Evolutionary conservation across 2,329 filamentous ascomycete species (phyloP).

Genomic region (Penicillium occitanis): DNA sequence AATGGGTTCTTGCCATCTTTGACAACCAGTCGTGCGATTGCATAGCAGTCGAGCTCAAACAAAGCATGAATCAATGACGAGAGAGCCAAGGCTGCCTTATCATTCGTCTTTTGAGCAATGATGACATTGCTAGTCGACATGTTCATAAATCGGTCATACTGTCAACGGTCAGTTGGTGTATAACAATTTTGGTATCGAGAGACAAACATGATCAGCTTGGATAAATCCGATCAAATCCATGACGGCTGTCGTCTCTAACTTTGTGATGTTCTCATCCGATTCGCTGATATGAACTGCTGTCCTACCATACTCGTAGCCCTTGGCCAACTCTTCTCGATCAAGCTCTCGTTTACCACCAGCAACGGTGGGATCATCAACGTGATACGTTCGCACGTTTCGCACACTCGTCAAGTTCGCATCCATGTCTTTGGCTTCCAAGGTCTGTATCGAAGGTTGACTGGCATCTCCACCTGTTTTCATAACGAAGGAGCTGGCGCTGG

Average conservation of each 20-base stretch:
- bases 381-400: constrained; percentile 76
- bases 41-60: constrained; percentile 79
- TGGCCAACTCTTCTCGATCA: constrained; percentile 78
- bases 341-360: constrained; percentile 81
- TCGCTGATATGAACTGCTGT: constrained; percentile 88
- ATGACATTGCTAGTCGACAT: constrained; percentile 80
- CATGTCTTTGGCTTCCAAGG: constrained; percentile 22
- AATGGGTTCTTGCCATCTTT: constrained; percentile 80
- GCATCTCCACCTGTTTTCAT: constrained; percentile 50
- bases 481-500: constrained; percentile 76
- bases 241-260: constrained; percentile 70
- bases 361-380: constrained; percentile 70
- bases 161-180: constrained; percentile 11
- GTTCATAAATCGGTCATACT: constrained; percentile 82
- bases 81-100: constrained; percentile 78
- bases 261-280: constrained; percentile 84
- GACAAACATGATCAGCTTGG: constrained; percentile 63
- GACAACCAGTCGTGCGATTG: constrained; percentile 77
- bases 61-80: constrained; percentile 89
- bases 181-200: background rate
- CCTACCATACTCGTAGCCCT: constrained; percentile 89
- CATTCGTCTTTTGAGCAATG: constrained; percentile 72
- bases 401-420: constrained; percentile 61
- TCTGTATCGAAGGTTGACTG: constrained; percentile 54
- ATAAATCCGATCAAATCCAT: constrained; percentile 89